Base-by-base conservation (phyloP, 345 rosid genomes). In the Dipteronia dyeriana region DNA sequence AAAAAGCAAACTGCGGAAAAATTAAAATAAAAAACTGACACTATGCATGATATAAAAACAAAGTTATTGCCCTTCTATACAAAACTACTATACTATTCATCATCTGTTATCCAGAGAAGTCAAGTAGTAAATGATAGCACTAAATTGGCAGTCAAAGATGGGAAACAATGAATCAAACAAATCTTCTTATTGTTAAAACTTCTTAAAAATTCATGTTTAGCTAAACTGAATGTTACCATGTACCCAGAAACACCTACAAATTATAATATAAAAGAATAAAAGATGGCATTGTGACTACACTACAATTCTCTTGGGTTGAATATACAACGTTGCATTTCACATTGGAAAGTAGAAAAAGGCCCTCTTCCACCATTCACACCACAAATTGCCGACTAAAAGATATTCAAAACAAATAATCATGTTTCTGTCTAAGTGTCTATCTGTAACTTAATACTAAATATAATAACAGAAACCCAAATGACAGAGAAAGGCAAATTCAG, bases 291-390 rank as follows among this genome's bases (percentile, higher is more conserved):
- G 17, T 2, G 62, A 54, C 34, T 17, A 17, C 11, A 16, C 9
- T 70, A 29, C 51, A 56, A 56, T 56, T 20, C 61, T 56, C 7
- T 53, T 19, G 8, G 11, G 45, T 53, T 70, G 3, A 68, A 29
- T 13, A 13, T 17, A 26, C 22, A 9, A 31, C 41, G 29, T 9
- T 51, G 20, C 7, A 71, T 22, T 17, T 45, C 20, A 39, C 22
- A 71, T 20, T 54, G 26, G 60, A 34, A 57, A 72, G 16, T 39
- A 9, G 31, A 59, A 19, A 10, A 2, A 56, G 31, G 64, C n/a
- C 34, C 31, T 72, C 34, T 70, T 71, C 79, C 20, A 22, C 14
- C 13, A 66, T 41, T 23, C 47, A 60, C 74, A 60, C 23, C 38
- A 71, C 8, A 76, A 57, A 66, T 67, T 66, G 68, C 10, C 19